phyloP scores from a whole-genome alignment of 108 stramenopile species.

The Hondaea fermentalgiana region DNA sequence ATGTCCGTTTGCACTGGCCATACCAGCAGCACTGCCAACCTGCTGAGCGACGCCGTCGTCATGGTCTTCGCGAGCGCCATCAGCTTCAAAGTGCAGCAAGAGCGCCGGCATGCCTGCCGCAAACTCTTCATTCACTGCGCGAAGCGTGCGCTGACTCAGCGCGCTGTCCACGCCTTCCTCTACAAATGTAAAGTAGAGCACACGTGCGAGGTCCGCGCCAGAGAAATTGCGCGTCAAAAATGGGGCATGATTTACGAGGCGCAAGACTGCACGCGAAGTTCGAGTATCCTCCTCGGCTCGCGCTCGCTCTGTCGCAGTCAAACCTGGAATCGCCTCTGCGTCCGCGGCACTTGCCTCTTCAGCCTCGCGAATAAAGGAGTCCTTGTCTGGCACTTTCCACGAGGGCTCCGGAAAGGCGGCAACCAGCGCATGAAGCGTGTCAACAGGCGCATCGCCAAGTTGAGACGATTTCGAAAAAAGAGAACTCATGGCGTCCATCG shows the following conservation, averaged over 20 bases:
- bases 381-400: not conserved
- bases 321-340: not conserved
- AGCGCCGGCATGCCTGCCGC: not conserved
- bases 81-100: not conserved
- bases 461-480: not conserved
- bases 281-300: not conserved
- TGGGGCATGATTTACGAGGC: not conserved
- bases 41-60: not conserved
- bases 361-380: not conserved
- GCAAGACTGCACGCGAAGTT: not conserved
- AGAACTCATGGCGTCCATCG: not conserved
- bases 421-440: not conserved
- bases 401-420: not conserved
- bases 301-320: not conserved
- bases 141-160: not conserved
- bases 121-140: not conserved
- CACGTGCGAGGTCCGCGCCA: not conserved
- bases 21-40: not conserved
- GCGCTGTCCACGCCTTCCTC: not conserved
- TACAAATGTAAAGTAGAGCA: not conserved
- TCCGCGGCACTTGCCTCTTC: not conserved
- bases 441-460: not conserved
- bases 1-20: not conserved
- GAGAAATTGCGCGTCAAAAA: not conserved
- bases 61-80: not conserved